Evolutionary conservation across 352 stramenopile genomes (phyloP), one percentile per base, ranked within the genome.

Genomic region (Phytophthora aleatoria): DNA sequence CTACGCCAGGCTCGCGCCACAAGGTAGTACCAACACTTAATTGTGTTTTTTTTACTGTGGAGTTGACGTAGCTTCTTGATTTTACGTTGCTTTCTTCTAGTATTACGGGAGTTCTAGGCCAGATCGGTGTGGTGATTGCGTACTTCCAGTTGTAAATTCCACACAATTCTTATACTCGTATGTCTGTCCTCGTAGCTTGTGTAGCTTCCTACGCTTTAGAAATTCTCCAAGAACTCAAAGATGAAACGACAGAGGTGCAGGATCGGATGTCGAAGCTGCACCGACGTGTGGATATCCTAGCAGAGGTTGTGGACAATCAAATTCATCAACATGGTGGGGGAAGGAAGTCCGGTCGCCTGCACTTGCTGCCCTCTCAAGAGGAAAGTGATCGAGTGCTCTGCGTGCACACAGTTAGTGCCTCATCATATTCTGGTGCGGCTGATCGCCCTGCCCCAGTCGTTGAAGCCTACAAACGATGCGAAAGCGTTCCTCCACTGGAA

Each of bases 131-230:
- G 64, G 61, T 20, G 39, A 4, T 12, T 27, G 13, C 9, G 6
- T 11, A 6, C 38, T 45, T 20, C 15, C 35, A 41, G 35, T n/a
- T 15, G 1, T 16, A n/a, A 3, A 41, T 15, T 15, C 2, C n/a
- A n/a, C 10, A 16, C 2, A 41, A 41, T 41, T 6, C 3, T 28
- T 20, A 1, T 38, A 28, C 44, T 38, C 28, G 26, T 33, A 2
- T 27, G 27, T 30, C 9, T 27, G 27, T 30, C 9, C 53, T 50
- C 33, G n/a, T 35, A 90, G 81, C 81, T 16, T 57, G 64, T 33
- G 76, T 90, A 6, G 71, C 81, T 15, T 73, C 71, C 9, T 71
- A 84, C 47, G 77, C 81, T 24, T 58, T 88, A 1, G 74, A 88
- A 7, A 74, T 90, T 28, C 79, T 88, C 20, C 50, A 53, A 42